These are phyloP conservation scores for Discostella pseudostelligera DNA, from an alignment of 108 stramenopile species.

Conservation along the genomic window DNA sequence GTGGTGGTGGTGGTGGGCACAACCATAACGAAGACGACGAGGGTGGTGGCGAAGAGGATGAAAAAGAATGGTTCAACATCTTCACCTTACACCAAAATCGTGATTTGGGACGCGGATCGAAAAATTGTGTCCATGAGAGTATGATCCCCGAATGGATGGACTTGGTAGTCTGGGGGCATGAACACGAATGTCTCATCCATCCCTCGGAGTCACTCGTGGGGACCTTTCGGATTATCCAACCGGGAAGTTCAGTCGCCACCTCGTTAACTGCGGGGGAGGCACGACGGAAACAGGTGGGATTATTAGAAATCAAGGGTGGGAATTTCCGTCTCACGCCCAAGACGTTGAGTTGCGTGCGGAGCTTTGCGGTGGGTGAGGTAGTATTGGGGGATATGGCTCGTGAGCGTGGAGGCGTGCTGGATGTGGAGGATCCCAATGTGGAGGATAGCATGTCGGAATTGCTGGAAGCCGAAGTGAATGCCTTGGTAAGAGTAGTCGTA, in stretches of 20 bases:
- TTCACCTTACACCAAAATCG: constrained; percentile 98
- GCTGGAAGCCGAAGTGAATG: constrained; percentile 61
- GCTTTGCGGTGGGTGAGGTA: constrained; percentile 79
- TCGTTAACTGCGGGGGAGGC: constrained; percentile 86
- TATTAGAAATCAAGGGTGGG: constrained; percentile 74
- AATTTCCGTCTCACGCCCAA: constrained; percentile 76
- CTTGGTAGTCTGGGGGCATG: constrained; percentile 93
- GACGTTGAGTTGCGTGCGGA: constrained; percentile 77
- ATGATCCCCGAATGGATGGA: constrained; percentile 99
- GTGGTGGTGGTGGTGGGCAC: constrained; percentile 13
- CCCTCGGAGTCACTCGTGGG: constrained; percentile 87
- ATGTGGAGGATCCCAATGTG: constrained; percentile 78
- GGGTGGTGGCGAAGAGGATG: constrained; percentile 39
- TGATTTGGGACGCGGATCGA: constrained; percentile 89
- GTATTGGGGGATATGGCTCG: constrained; percentile 31
- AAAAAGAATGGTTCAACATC: constrained; percentile 82
- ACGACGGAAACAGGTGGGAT: constrained; percentile 83
- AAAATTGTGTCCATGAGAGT: constrained; percentile 94
- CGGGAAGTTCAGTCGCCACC: constrained; percentile 94
- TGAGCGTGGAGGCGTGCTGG: constrained; percentile 48
- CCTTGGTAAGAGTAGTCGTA: too few species aligned
- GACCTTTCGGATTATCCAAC: constrained; percentile 93
- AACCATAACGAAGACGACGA: constrained; percentile 19
- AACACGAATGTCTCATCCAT: constrained; percentile 92
- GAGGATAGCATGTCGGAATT: constrained; percentile 66